These are phyloP conservation scores for Backusella tarrabulga DNA, from an alignment of 192 early-diverging fungal genomes.

Conservation along the genomic window DNA sequence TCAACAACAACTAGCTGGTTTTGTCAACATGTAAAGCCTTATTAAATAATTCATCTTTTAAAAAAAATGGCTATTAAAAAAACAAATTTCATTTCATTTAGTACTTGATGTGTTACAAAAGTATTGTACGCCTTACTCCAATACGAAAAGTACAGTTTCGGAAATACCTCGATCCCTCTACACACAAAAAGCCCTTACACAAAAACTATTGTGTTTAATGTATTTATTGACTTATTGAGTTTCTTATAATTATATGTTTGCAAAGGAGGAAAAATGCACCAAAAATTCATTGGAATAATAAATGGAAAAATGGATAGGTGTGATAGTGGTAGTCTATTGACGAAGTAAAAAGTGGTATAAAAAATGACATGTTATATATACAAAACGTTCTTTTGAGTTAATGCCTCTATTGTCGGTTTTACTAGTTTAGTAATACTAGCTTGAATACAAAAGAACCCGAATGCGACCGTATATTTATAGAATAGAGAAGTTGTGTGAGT, in stretches of 20 bases:
- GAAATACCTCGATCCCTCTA: conserved; percentile 5
- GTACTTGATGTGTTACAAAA: neutral
- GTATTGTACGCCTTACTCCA: neutral
- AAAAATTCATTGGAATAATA: neutral
- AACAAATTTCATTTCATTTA: neutral
- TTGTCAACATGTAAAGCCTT: neutral
- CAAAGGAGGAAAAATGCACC: neutral
- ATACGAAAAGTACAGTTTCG: conserved; percentile 5
- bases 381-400: neutral
- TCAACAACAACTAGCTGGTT: neutral
- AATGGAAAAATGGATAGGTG: neutral
- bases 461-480: neutral
- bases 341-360: neutral
- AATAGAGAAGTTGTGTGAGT: neutral
- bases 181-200: neutral
- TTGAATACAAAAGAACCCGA: neutral
- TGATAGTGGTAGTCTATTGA: neutral
- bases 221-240: neutral
- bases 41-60: neutral
- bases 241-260: neutral
- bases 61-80: neutral
- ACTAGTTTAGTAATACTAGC: neutral
- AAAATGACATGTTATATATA: neutral
- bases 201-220: neutral
- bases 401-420: neutral